Evolutionary conservation across 2,329 filamentous ascomycete genomes (phyloP), one percentile per base, ranked within the genome.

Genomic region (Colletotrichum agaves): DNA sequence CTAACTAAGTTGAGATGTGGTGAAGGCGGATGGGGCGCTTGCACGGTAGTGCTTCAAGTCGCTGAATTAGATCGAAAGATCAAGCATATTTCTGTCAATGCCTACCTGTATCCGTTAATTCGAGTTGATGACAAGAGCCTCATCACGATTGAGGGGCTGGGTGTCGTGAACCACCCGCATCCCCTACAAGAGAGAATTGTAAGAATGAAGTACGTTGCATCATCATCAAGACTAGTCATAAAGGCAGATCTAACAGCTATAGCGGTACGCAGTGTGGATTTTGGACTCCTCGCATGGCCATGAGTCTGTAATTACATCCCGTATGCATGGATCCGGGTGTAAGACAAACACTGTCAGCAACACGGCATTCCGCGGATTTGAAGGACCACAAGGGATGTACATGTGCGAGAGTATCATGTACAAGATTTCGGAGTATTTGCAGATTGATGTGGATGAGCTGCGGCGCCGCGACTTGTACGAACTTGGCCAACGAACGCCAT

Each of bases 301-400:
- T 53, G 49, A 53, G 49, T 5, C n/a, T 53, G 50, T 13, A 37
- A 53, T 12, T 15, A 39, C 50, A 35, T 53, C 12, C 50, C 50
- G 13, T 31, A 53, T 21, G 50, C 31, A 17, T 53, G 49, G 49
- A 53, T 53, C 10, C 27, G 49, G 31, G 27, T 53, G 49, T 31
- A 53, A 53, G 49, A 53, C 49, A n/a, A 53, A 53, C 49, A 53
- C 49, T 5, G 49, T 53, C 11, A 53, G 49, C 49, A 53, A 53
- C 11, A 53, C 49, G 11, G 49, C 49, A 4, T 53, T 53, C n/a
- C 49, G 49, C 17, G 49, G 49, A 33, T 53, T 53, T 8, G 49
- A 31, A 6, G 49, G 49, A 5, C 49, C 49, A 5, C 49, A 53
- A 17, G 31, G 50, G 1, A 53, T 53, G 50, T 53, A 53, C 33